A percentile compares a stretch with the other conserved stretches of the same genome.
Evolutionary conservation across 192 early-diverging fungal species (phyloP).

Genomic region (Coemansia sp.): DNA sequence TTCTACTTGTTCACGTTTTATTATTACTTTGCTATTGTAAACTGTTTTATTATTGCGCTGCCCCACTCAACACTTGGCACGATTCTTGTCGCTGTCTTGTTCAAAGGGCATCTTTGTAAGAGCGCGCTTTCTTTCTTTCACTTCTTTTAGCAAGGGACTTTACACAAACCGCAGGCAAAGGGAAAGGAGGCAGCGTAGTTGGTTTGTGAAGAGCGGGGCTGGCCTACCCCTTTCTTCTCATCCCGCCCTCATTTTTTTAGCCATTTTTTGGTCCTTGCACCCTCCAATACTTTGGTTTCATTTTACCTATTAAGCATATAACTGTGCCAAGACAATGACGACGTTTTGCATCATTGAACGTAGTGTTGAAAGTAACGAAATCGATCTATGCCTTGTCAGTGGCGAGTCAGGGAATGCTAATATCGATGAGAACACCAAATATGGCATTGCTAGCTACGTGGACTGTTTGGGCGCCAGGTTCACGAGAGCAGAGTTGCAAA

Average conservation of each 20-base stretch:
- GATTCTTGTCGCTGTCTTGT: not conserved
- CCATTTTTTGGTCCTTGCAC: not conserved
- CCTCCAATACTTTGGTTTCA: not conserved
- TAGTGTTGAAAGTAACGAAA: not conserved
- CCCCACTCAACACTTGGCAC: too few relatives aligned
- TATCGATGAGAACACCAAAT: constrained; percentile 1
- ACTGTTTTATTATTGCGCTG: too few relatives aligned
- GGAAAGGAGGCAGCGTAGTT: not conserved
- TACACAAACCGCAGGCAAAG: not conserved
- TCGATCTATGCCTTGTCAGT: not conserved
- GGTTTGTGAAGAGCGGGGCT: not conserved
- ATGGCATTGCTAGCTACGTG: not conserved
- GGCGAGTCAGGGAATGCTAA: not conserved
- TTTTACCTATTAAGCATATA: not conserved
- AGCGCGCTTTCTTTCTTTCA: not conserved
- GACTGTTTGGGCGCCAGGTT: not conserved
- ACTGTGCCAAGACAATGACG: not conserved
- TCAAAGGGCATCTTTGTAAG: not conserved
- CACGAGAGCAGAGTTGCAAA: not conserved
- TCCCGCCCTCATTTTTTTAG: not conserved
- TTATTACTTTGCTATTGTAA: too few relatives aligned
- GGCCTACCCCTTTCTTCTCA: not conserved
- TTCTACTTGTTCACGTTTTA: too few relatives aligned
- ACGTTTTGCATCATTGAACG: not conserved
- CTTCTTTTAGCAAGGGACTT: not conserved